Evolutionary conservation across 176 grass and related monocot genomes (phyloP).

Genomic region (Canna indica): DNA sequence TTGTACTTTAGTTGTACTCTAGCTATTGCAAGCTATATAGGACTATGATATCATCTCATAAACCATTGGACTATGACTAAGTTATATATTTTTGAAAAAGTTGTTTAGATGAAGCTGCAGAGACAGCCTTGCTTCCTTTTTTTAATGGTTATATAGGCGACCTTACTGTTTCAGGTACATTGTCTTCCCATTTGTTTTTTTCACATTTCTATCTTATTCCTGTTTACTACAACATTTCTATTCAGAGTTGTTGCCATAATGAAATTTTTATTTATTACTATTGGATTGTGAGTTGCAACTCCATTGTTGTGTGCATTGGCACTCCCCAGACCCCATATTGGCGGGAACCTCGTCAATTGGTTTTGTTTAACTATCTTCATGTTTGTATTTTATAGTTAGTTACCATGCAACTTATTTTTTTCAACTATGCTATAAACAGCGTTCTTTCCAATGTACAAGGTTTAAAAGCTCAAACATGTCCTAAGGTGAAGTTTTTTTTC

Average conservation of each 20-base stretch:
- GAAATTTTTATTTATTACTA: neutral
- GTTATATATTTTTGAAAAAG: slow-evolving; percentile 15
- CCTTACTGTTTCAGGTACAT: slow-evolving; percentile 39
- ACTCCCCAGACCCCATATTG: too few species aligned
- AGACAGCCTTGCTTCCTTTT: slow-evolving; percentile 52
- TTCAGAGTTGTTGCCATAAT: neutral
- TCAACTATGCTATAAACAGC: too few species aligned
- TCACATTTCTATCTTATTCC: neutral
- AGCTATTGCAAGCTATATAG: slow-evolving; percentile 2
- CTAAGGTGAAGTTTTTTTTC: too few species aligned
- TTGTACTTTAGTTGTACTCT: neutral
- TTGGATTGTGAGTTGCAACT: neutral
- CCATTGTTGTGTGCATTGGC: too few species aligned
- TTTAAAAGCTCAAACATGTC: too few species aligned
- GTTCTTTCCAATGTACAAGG: too few species aligned
- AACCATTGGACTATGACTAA: slow-evolving; percentile 1
- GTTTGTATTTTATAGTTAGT: too few species aligned
- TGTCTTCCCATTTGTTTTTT: neutral
- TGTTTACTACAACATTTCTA: neutral
- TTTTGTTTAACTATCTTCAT: too few species aligned
- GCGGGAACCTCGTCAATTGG: too few species aligned
- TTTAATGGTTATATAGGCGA: slow-evolving; percentile 40
- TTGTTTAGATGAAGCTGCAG: slow-evolving; percentile 51
- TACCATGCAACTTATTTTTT: too few species aligned
- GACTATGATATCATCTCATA: neutral